Conservation (phyloP, 305 asterid species). For the Fraxinus latifolia region DNA sequence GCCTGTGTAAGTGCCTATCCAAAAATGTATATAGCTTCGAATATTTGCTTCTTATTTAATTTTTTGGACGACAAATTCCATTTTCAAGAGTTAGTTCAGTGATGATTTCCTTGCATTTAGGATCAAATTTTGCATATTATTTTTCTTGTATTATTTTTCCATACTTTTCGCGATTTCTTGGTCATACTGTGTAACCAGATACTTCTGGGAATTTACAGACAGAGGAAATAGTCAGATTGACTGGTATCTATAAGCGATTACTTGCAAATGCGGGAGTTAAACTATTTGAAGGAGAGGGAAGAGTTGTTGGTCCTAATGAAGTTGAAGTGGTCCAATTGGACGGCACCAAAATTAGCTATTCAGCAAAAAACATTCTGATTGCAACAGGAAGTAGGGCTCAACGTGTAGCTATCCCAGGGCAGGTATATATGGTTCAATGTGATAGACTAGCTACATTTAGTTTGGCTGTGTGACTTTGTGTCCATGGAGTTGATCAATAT, state of each 20-base stretch:
- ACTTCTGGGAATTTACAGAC: conserved; percentile 49
- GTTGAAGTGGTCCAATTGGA: conserved; percentile 88
- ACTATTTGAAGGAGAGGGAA: conserved; percentile 97
- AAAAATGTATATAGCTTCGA: neutral
- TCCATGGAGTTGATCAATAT: conserved; percentile 8
- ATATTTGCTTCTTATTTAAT: neutral
- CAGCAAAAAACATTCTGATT: conserved; percentile 82
- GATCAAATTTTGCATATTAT: neutral
- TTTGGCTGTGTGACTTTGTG: conserved; percentile 6
- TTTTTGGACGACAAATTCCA: neutral
- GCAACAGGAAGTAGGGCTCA: conserved; percentile 96
- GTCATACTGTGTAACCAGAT: neutral
- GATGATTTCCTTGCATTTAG: neutral
- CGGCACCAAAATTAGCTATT: conserved; percentile 84
- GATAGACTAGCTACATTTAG: conserved; percentile 6
- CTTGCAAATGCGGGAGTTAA: conserved; percentile 90
- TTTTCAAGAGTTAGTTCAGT: neutral
- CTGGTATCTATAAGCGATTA: conserved; percentile 80
- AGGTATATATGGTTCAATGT: conserved; percentile 36
- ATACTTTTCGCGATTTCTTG: neutral
- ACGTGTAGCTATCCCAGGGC: conserved; percentile 79
- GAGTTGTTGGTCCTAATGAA: conserved; percentile 86
- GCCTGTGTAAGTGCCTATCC: neutral
- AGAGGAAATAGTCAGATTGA: conserved; percentile 85
- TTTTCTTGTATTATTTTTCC: neutral